Base-by-base conservation (phyloP, 2,329 filamentous ascomycete species). In the Xylogone sp. region DNA sequence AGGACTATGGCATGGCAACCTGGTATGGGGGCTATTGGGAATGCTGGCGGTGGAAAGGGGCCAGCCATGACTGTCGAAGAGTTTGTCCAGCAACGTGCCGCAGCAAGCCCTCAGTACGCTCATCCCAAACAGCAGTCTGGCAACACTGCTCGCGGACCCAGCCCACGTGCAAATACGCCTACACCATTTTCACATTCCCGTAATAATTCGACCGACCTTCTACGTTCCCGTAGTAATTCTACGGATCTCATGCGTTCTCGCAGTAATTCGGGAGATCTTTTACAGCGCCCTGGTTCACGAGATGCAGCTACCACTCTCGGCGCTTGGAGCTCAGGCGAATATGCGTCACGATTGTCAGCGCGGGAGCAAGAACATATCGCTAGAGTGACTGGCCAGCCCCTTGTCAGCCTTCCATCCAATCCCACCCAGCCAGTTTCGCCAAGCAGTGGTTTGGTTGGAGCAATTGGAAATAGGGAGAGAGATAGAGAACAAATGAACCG, bases 361-460 rank as follows among this genome's bases (percentile, higher is more conserved):
- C 83, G 87, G 16, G 91, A 96, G 68, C 91, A 95, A 66, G 90
- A 95, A 69, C 87, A 95, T 59, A 80, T 96, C n/a, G 88, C 91
- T 9, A 83, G 88, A 34, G 77, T 90, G 59, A 96, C 90, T 0
- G 88, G 88, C 1, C 84, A 83, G 0, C 88, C 91, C 0, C 74
- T 96, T 46, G 74, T 95, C 65, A 79, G 78, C 3, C 78, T 78
- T 46, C 56, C 78, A 77, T 53, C 69, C 72, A 43, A 73, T 74
- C 49, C 70, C 75, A 56, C 56, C 6, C 50, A 49, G 46, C 47
- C 53, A n/a, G 42, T 39, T 3, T n/a, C 29, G 9, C 66, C 78
- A 27, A 81, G 81, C 1, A 83, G 83, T 1, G 86, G 87, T 0
- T 75, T 96, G 1, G 83, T 96, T 6, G 88, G 87, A 1, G 86